These are phyloP conservation scores for Hypoxylon sp. DNA, from an alignment of 2,329 filamentous ascomycete species.

Conservation along the genomic window DNA sequence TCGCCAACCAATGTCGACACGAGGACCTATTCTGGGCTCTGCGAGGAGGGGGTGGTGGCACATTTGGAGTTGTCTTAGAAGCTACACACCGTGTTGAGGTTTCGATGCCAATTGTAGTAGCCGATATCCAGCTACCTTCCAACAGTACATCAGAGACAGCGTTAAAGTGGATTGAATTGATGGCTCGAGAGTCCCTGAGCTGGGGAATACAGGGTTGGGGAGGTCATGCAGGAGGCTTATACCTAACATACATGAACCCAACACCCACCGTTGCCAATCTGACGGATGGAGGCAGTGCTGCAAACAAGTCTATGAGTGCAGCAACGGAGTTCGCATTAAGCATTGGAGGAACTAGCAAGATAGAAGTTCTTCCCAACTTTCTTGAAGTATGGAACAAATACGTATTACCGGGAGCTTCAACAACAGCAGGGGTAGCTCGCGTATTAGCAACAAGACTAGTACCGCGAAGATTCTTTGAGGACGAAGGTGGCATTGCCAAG, in stretches of 20 bases:
- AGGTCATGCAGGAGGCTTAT: constrained; percentile 35
- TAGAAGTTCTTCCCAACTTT: constrained; percentile 37
- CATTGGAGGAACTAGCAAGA: constrained; percentile 31
- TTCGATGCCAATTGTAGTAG: constrained; percentile 46
- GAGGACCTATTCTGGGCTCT: constrained; percentile 59
- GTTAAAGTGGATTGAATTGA: constrained; percentile 43
- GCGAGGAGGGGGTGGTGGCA: constrained; percentile 57
- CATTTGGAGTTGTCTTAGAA: constrained; percentile 54
- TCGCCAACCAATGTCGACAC: constrained; percentile 49
- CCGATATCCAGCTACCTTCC: constrained; percentile 39
- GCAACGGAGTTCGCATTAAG: constrained; percentile 33
- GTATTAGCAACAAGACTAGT: constrained; percentile 34
- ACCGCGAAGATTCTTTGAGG: constrained; percentile 30
- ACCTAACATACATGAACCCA: constrained; percentile 39
- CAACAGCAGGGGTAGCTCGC: constrained; percentile 27
- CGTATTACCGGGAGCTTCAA: constrained; percentile 24
- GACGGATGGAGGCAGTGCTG: constrained; percentile 26
- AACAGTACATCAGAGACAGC: constrained; percentile 42
- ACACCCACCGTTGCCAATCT: constrained; percentile 31
- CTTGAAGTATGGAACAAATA: constrained; percentile 39
- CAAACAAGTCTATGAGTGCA: constrained; percentile 27
- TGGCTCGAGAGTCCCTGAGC: constrained; percentile 29
- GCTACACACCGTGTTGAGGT: constrained; percentile 54
- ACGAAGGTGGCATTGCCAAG: constrained; percentile 29
- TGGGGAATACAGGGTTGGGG: constrained; percentile 41